phyloP scores from a whole-genome alignment of 2,329 filamentous ascomycete species.

The Ophiostoma perfectum region DNA sequence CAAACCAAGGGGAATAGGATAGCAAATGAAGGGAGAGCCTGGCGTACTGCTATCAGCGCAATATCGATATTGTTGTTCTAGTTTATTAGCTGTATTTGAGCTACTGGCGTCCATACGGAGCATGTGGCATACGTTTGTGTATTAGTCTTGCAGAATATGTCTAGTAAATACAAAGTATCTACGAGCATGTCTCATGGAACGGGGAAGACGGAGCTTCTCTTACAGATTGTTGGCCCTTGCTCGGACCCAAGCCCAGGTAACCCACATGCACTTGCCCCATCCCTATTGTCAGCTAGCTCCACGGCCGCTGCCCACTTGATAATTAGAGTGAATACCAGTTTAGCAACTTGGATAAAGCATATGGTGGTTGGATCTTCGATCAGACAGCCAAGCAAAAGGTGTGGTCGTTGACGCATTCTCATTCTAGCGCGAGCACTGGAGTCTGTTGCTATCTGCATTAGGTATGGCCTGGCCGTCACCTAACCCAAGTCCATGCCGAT shows the following conservation, averaged over 20 bases:
- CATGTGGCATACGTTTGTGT: not conserved
- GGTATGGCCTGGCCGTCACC: constrained; percentile 8
- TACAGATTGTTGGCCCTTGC: constrained; percentile 2
- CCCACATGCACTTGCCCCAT: not conserved
- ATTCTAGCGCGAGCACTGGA: not conserved
- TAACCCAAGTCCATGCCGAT: not conserved
- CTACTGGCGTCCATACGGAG: not conserved
- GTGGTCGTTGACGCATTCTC: not conserved
- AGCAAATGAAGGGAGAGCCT: too few relatives aligned
- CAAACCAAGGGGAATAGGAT: too few relatives aligned
- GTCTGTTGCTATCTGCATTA: constrained; percentile 13
- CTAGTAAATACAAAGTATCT: not conserved
- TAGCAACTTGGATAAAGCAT: too few relatives aligned
- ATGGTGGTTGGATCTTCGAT: not conserved
- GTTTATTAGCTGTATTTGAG: too few relatives aligned
- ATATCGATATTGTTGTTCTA: too few relatives aligned
- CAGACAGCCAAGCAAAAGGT: not conserved
- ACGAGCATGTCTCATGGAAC: not conserved
- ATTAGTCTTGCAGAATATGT: not conserved
- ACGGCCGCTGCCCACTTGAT: not conserved
- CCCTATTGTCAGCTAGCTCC: not conserved
- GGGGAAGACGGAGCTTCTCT: constrained; percentile 2
- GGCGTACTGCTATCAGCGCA: too few relatives aligned
- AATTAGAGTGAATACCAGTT: not conserved
- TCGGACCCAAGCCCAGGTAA: not conserved